Evolutionary conservation across 371 early-diverging fungal species (phyloP), one percentile per base, ranked within the genome.

Genomic region (Apophysomyces trapeziformis): DNA sequence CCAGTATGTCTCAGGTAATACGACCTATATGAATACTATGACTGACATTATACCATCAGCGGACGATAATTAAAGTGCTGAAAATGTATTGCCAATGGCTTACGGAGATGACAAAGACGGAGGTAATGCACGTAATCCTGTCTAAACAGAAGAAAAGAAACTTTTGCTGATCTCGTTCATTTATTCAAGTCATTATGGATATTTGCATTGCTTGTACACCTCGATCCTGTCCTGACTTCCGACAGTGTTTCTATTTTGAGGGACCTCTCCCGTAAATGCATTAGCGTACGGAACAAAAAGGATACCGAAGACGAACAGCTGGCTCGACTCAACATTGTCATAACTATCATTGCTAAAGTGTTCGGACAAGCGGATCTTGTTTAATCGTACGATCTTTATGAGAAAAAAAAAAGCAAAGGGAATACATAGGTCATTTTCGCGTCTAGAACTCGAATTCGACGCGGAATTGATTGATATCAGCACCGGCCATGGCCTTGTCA

Each of bases 361-460:
- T 82, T 70, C 59, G 75, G 78, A 11, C 83, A 82, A 45, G 63
- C 70, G 1, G 83, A 82, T 67, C 63, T 82, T n/a, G 6, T 59
- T 7, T 69, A 65, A 60, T 58, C 11, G n/a, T 32, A 58, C 7
- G 12, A 32, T n/a, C 32, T 21, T 13, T 41, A 39, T 18, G 13
- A 7, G 43, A 3, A 26, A 26, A 26, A 57, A 56, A 57, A 18
- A 57, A 18, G 16, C 9, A 57, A 13, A 18, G 35, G 11, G 35
- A 57, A 57, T 26, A 57, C 13, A 57, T 26, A 26, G 2, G 32
- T 26, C 32, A 26, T 26, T 26, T 16, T 16, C 3, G 46, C 13
- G 46, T 13, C 57, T 84, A 88, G 64, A 88, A 88, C 72, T 88
- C 88, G 70, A 88, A 88, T 65, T 86, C 86, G 65, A 72, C 70